Evolutionary conservation across 148 eudicot species (phyloP), one percentile per base, ranked within the genome.

Genomic region (Fagopyrum homotropicum): DNA sequence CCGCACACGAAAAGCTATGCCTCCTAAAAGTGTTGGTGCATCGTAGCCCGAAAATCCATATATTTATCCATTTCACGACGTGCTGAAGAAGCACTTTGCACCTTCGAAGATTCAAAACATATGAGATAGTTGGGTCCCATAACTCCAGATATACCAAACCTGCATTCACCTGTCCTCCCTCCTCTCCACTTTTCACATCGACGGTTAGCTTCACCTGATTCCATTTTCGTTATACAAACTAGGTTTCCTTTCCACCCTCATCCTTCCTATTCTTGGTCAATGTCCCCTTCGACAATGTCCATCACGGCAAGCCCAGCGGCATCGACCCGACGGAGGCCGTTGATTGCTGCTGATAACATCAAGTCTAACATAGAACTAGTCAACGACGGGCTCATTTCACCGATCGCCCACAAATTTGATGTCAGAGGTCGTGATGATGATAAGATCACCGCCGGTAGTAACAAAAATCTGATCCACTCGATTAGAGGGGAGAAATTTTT

Each of bases 221-320:
- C 66, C 43, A 26, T 22, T 22, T 61, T 26, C 12, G 30, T 4
- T 26, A 19, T 8, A 26, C 9, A 61, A 9, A 3, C 22, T 61
- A 61, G 68, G 68, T 40, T 61, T 61, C 30, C 17, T 55, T 15
- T 5, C 14, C 19, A 4, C 17, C 26, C 17, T 16, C 26, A 14
- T 55, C 7, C 59, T n/a, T 16, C 59, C 59, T 55, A 15, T 55
- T 29, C 11, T 61, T 43, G 68, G 30, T 26, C 44, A 45, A 9
- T 46, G 45, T 88, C 98, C 14, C 86, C 91, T 2, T 93, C 98
- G 8, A 91, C 92, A 6, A 83, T 91, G 69, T 90, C 98, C 6
- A 86, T 82, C 54, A 84, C 90, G 54, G 90, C 92, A 9, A 89
- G 88, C 78, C 83, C 89, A 1, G 52, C 85, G 55, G 69, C 84